Percentiles rank a stretch among this genome's conserved stretches.
Evolutionary conservation across 176 grass and related monocot species (phyloP).

Genomic region (Dactylis glomerata): DNA sequence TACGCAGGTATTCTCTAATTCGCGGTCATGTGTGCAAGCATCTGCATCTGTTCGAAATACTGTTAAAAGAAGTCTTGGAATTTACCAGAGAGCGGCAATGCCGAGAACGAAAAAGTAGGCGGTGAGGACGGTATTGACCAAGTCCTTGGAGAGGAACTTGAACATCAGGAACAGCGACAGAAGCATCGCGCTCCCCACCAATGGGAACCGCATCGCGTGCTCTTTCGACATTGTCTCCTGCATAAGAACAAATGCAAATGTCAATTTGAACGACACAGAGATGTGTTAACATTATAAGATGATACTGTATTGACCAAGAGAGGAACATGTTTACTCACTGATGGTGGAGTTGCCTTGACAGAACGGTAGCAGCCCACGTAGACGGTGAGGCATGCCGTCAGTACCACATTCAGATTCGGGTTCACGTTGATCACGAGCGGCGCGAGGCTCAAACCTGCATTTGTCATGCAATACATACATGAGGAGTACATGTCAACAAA

Average conservation of each 20-base stretch:
- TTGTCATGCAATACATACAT: conserved; percentile 17
- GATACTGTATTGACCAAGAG: neutral
- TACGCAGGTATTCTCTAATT: neutral
- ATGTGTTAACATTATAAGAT: neutral
- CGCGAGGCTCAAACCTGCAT: conserved; percentile 67
- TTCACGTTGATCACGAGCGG: conserved; percentile 78
- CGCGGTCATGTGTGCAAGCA: neutral
- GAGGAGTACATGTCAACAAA: neutral
- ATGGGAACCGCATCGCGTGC: conserved; percentile 92
- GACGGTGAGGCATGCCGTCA: conserved; percentile 93
- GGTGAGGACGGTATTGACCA: conserved; percentile 86
- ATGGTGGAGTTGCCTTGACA: conserved; percentile 71
- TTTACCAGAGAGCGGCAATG: conserved; percentile 75
- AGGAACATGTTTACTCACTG: conserved; percentile 47
- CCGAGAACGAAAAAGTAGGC: conserved; percentile 97
- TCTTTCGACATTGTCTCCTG: conserved; percentile 97
- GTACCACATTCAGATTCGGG: conserved; percentile 85
- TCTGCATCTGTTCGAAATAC: neutral
- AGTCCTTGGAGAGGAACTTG: conserved; percentile 92
- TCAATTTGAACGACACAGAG: neutral
- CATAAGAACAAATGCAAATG: conserved; percentile 15
- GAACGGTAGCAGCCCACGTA: conserved; percentile 90
- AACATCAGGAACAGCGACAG: conserved; percentile 87
- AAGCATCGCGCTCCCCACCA: conserved; percentile 96
- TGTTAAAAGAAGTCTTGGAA: neutral